phyloP scores from a whole-genome alignment of 257 asterid species.

The Solanum piurae region DNA sequence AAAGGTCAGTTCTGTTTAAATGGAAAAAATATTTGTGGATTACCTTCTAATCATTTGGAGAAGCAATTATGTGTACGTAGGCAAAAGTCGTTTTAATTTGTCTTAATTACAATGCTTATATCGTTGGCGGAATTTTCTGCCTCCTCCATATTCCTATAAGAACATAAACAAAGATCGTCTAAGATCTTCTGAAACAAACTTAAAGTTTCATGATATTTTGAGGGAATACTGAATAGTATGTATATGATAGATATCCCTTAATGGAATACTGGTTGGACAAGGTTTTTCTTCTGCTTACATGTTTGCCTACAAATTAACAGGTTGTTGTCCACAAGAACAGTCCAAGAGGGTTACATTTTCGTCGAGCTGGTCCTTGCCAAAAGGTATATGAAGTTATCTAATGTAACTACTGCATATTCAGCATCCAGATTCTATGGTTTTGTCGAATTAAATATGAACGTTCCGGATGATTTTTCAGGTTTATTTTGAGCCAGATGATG shows the following conservation, averaged over 20 bases:
- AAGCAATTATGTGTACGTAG: not conserved
- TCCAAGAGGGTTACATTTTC: conserved; percentile 75
- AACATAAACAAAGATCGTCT: not conserved
- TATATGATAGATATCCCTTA: not conserved
- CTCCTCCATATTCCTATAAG: not conserved
- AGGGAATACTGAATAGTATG: conserved; percentile 3
- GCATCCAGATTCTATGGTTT: not conserved
- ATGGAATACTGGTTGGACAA: not conserved
- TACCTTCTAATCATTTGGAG: not conserved
- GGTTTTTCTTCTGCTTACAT: not conserved
- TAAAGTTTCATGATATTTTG: not conserved
- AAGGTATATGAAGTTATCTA: conserved; percentile 22
- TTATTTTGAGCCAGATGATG: conserved; percentile 73
- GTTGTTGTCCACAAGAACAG: conserved; percentile 72
- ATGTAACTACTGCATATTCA: not conserved
- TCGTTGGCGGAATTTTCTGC: not conserved
- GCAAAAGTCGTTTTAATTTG: not conserved
- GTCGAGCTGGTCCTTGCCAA: conserved; percentile 97
- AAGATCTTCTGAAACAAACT: not conserved
- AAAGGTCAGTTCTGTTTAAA: conserved; percentile 38
- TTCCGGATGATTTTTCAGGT: conserved; percentile 34
- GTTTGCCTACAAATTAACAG: conserved; percentile 14
- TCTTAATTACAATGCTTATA: not conserved
- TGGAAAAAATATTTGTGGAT: not conserved
- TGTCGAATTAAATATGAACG: not conserved